Percentiles rank a stretch among this genome's conserved stretches.
Conservation (phyloP, 2,329 filamentous ascomycete genomes). For the Colletotrichum paranaense region DNA sequence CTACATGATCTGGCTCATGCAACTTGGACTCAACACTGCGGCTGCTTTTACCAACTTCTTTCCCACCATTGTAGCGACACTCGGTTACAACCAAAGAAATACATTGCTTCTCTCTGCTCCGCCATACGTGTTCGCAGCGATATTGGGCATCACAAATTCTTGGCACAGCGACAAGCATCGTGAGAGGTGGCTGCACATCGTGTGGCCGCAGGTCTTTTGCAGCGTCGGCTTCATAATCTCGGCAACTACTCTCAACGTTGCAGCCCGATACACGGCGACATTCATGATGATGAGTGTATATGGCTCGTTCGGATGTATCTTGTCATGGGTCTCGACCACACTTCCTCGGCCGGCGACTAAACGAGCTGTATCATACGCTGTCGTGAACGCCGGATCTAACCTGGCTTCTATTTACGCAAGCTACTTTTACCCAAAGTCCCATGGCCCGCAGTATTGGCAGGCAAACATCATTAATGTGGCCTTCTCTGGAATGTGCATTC, state of each 20-base stretch:
- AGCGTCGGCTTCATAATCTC: constrained; percentile 52
- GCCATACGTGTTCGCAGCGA: constrained; percentile 57
- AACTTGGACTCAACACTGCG: constrained; percentile 16
- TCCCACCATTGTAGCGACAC: constrained; percentile 45
- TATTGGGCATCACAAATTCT: constrained; percentile 53
- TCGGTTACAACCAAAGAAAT: constrained; percentile 47
- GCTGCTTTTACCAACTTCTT: constrained; percentile 42
- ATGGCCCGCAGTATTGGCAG: not conserved
- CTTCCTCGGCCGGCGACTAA: not conserved
- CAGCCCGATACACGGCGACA: constrained; percentile 46
- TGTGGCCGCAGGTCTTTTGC: constrained; percentile 48
- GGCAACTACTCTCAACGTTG: constrained; percentile 42
- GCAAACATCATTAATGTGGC: not conserved
- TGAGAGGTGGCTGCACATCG: constrained; percentile 53
- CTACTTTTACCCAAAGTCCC: not conserved
- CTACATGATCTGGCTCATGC: constrained; percentile 24
- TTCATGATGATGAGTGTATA: constrained; percentile 39
- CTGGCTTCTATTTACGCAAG: not conserved
- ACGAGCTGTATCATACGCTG: not conserved
- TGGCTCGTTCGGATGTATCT: not conserved
- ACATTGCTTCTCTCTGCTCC: constrained; percentile 57
- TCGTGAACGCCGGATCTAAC: not conserved
- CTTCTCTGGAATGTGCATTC: not conserved
- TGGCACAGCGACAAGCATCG: constrained; percentile 51
- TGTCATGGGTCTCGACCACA: not conserved